Evolutionary conservation across 2,329 filamentous ascomycete species (phyloP), one percentile per base, ranked within the genome.

Genomic region (Neophaeococcomyces mojaviensis): DNA sequence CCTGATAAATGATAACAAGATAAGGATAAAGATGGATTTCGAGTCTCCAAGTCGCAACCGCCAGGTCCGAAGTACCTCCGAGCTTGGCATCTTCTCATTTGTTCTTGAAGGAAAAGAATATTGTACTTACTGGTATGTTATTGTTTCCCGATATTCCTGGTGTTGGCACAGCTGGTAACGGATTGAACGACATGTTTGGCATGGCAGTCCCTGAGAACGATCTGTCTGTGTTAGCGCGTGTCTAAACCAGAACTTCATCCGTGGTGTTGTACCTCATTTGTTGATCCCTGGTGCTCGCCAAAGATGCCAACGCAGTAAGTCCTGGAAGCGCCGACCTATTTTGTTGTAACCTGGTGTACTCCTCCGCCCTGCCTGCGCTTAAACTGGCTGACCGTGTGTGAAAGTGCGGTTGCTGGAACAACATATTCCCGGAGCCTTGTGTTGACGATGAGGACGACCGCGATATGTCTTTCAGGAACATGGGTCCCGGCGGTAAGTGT

Each of bases 131-230:
- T 45, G 66, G 66, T 52, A 61, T 64, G 51, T 62, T 68, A n/a
- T 46, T 46, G 15, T 46, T 55, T 39, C 55, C 55, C 31, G 55
- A 52, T 32, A 57, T 57, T 44, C 55, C 53, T 20, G 55, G 55
- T 26, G 55, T 57, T 4, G 55, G 55, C 6, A 55, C 42, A 10
- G 55, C 48, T 26, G 44, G 48, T 44, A 57, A 50, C 28, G 42
- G 45, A 16, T 48, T 46, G 22, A 47, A 44, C 47, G 55, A 54
- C 71, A 74, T 69, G 72, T 79, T 74, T 61, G 75, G 75, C 54
- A 72, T 72, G 57, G 72, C 76, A 61, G 80, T 80, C 54, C 77
- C 79, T 51, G 78, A 76, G 33, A 80, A 82, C 33, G 77, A 50
- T 42, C 52, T 54, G 34, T 42, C 37, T 18, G 6, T 34, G 32